phyloP scores from a whole-genome alignment of 768 basidiomycete species.

The Clavaria fumosa region DNA sequence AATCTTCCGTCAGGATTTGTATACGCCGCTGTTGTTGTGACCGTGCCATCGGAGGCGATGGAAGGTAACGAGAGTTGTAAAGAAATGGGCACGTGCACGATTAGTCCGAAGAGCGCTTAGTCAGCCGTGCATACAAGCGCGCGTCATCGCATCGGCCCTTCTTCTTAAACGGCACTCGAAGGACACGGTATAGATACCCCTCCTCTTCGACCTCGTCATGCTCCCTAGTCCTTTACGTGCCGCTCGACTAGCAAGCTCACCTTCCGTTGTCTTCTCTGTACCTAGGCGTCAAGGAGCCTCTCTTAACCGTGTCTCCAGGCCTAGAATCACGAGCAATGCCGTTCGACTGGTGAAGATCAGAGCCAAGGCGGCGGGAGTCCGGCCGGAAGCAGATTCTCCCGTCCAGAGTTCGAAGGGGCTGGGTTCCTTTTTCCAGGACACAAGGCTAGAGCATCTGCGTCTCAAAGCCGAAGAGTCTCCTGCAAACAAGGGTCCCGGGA shows the following conservation, averaged over 20 bases:
- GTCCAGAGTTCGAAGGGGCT: not conserved
- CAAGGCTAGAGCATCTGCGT: not conserved
- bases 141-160: too few species aligned
- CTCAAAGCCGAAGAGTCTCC: conserved; percentile 7
- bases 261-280: not conserved
- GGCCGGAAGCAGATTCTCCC: not conserved
- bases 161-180: too few species aligned
- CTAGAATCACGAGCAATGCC: not conserved
- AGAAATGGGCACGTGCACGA: too few species aligned
- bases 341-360: not conserved
- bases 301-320: not conserved
- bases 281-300: not conserved
- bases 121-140: too few species aligned
- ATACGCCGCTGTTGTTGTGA: too few species aligned
- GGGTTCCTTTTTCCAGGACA: not conserved
- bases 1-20: conserved; percentile 57
- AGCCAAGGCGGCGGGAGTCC: not conserved
- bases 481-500: conserved; percentile 19
- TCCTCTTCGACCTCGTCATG: conserved; percentile 1
- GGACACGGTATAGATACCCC: too few species aligned
- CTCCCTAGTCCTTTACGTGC: conserved; percentile 5
- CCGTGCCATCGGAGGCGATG: too few species aligned
- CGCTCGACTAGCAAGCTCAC: not conserved
- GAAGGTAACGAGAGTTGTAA: too few species aligned
- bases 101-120: too few species aligned